Base-by-base conservation (phyloP, 805 yeast genomes). In the Torulaspora franciscae region DNA sequence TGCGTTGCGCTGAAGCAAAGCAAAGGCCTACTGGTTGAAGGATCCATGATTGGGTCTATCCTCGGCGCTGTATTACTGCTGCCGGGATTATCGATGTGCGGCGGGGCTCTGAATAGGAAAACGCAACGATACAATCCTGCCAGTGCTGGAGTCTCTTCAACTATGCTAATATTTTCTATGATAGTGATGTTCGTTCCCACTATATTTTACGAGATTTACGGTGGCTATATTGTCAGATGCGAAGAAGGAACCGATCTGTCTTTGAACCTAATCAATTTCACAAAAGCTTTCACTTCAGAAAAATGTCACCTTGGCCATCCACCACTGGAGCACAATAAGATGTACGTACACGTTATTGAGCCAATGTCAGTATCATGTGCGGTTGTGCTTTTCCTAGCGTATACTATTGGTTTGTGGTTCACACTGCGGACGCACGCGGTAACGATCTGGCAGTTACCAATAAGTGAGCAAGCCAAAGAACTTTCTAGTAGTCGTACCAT, bases 21-120 rank as follows among this genome's bases (percentile, higher is more conserved):
- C 2, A 91, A 93, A 61, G 95, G 95, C 1, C 77, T 80, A 42
- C 73, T 93, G 19, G 99, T 93, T 3, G 99, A 93, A 67, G 99
- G 99, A 17, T 85, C 95, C 8, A 81, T 93, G 76, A 83, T 93
- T 56, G 99, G 99, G 0, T 85, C 95, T 1, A 83, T 93, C 47
- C 65, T 93, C 30, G 98, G 95, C 30, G 99, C 95, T 47, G 96
- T 93, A 1, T 67, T 93, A 37, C 72, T 93, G 32, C 70, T 93
- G 51, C 99, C 99, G 0, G 99, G 99, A 0, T 69, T 89, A 32
- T 87, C 96, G 1, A 93, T 93, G 99, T 88, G 96, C 66, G 95
- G 96, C 14, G 99, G 99, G 50, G 98, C 99, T 0, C 67, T 90
- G 29, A 84, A 81, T 47, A 70, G 96, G 45, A 93, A 93, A 59